phyloP scores from a whole-genome alignment of 2,329 filamentous ascomycete genomes.

The Acrodontium crateriforme region DNA sequence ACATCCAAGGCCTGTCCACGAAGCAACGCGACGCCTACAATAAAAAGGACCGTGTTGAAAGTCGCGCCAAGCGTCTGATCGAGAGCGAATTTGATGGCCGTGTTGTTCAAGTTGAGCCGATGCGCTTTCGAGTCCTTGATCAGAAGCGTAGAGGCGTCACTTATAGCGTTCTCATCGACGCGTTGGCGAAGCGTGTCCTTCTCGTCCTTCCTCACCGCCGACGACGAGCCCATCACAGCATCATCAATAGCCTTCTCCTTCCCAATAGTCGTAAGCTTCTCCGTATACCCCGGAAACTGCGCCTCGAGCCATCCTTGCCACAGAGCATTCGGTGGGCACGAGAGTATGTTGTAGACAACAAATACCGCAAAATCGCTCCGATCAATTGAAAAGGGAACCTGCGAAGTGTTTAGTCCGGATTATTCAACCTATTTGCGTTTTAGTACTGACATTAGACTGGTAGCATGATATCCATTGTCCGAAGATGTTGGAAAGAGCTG shows the following conservation, averaged over 20 bases:
- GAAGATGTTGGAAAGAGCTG: constrained; percentile 55
- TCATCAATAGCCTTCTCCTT: constrained; percentile 21
- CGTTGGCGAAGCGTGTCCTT: too few species aligned
- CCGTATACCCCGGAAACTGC: constrained; percentile 53
- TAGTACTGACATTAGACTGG: constrained; percentile 37
- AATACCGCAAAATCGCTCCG: too few species aligned
- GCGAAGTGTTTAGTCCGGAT: too few species aligned
- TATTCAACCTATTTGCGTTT: not conserved
- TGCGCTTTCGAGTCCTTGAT: constrained; percentile 4
- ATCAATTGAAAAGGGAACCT: too few species aligned
- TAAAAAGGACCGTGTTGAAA: constrained; percentile 52
- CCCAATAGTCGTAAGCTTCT: constrained; percentile 14
- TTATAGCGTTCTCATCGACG: too few species aligned
- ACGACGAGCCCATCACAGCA: constrained; percentile 12
- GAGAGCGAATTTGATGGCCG: constrained; percentile 50
- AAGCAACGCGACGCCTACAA: constrained; percentile 45
- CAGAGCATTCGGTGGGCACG: constrained; percentile 68
- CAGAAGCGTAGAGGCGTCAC: constrained; percentile 1
- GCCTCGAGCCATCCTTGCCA: constrained; percentile 75
- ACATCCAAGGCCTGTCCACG: constrained; percentile 19
- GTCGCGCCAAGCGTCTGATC: constrained; percentile 55
- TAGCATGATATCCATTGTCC: constrained; percentile 58
- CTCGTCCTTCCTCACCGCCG: constrained; percentile 10
- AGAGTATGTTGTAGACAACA: constrained; percentile 56
- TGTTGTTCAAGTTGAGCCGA: constrained; percentile 44